Evolutionary conservation across 768 basidiomycete species (phyloP).

Genomic region (Mycena metata): DNA sequence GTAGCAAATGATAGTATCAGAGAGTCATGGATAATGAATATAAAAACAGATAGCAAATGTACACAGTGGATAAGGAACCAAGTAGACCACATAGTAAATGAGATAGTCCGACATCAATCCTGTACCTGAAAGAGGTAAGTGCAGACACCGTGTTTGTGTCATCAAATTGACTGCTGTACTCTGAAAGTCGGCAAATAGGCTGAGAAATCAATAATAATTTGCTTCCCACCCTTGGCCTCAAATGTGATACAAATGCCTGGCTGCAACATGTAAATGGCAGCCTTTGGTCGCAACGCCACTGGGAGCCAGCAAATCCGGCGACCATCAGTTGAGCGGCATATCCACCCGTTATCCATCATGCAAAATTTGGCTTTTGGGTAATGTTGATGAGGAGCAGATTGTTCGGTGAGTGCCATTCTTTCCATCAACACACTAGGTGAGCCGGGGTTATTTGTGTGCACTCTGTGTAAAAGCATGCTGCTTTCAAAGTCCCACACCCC

Average conservation of each 20-base stretch:
- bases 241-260: not conserved
- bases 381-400: not conserved
- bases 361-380: not conserved
- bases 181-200: no score
- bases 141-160: no score
- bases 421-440: not conserved
- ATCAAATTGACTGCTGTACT: no score
- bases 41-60: no score
- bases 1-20: no score
- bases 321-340: no score
- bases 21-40: no score
- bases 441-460: no score
- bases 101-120: no score
- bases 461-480: not conserved
- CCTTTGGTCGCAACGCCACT: not conserved
- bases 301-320: conserved; percentile 7
- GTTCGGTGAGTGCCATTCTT: not conserved
- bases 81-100: no score
- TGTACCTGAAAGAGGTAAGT: no score
- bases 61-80: no score
- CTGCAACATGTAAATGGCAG: not conserved
- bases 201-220: not conserved
- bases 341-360: not conserved
- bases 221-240: not conserved
- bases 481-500: not conserved